Evolutionary conservation across 2,329 filamentous ascomycete genomes (phyloP), one percentile per base, ranked within the genome.

Genomic region (Aspergillus versicolor): DNA sequence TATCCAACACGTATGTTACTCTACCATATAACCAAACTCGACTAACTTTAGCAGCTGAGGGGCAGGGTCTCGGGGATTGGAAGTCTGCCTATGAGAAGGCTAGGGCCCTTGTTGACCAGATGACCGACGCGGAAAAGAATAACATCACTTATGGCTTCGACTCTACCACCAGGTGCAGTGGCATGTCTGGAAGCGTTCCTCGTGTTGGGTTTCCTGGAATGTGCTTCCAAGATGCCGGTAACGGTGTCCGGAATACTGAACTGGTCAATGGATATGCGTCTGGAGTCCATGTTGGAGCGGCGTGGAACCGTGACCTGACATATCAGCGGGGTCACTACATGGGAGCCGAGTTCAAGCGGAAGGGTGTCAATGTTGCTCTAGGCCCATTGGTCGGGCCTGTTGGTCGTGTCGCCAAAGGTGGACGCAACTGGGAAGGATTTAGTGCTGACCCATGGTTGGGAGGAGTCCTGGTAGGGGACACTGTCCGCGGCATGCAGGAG

Each of bases 351-450:
- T 40, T n/a, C 37, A 17, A 40, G 15, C 15, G 15, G 0, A 84
- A 83, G 63, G 82, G 82, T 38, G 66, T 62, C 9, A 62, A 68
- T 13, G 58, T 68, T 9, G 63, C 62, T 9, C 65, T 81, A 4
- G 77, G 75, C 0, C 73, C 73, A 13, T 75, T 68, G 4, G 64
- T 60, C 22, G 77, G 76, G n/a, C 78, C 77, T 19, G 63, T 81
- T 19, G 78, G 77, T 22, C 70, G 76, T 13, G 17, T 44, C 3
- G 21, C 42, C 1, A 7, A 24, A 15, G 21, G 21, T 2, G 42
- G 42, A 11, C 42, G 42, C 1, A 44, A 44, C 13, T 44, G 42
- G 42, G 42, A 80, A 64, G 75, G 76, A 17, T 72, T 73, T 8
- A 65, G 67, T n/a, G 61, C 56, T 43, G 78, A 81, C 54, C 77